Base-by-base conservation (phyloP, 2,329 filamentous ascomycete species). In the Colletotrichum zoysiae region DNA sequence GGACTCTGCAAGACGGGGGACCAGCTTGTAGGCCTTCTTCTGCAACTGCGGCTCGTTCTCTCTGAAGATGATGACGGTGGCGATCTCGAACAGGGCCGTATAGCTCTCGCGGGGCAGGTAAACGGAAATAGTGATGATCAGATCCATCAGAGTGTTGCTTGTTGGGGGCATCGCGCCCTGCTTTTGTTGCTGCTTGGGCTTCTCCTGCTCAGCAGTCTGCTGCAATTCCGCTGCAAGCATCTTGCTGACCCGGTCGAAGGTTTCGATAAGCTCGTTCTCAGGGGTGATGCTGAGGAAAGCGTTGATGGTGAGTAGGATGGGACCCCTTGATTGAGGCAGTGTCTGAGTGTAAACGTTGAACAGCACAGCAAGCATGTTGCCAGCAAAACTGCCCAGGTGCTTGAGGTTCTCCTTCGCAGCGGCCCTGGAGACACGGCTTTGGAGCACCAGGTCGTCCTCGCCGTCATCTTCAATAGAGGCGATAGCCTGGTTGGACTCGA, bases 261-360 rank as follows among this genome's bases (percentile, higher is more conserved):
- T 98, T 74, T 94, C 92, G 77, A 93, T 92, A 26, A 98, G 87
- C 80, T 98, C 95, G 74, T 88, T 80, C 16, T 85, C 87, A 0
- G 94, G 92, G 0, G 94, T 94, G 77, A 98, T 93, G 84, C 95
- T 97, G 70, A 99, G 85, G 82, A 95, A 98, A 6, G 94, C 91
- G 82, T 98, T 98, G 84, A 98, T 96, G 74, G 95, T 97, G 80
- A 95, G 93, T 44, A 99, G 86, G 65, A 99, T 96, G 26, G 93
- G 94, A 0, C 94, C 95, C 76, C 96, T 89, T 78, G 94, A 96
- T 78, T 98, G 94, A 2, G 96, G 95, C 35, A 99, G 87, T 0
- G 96, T 99, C 81, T 98, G 93, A 74, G 93, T 97, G 84, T 99
- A 99, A 56, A 99, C 95, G 79, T 99, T 99, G 87, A 99, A 98